Percentiles rank a stretch among this genome's conserved stretches.
phyloP scores from a whole-genome alignment of 1,284 basidiomycete genomes.

The Marasmius fiardii region DNA sequence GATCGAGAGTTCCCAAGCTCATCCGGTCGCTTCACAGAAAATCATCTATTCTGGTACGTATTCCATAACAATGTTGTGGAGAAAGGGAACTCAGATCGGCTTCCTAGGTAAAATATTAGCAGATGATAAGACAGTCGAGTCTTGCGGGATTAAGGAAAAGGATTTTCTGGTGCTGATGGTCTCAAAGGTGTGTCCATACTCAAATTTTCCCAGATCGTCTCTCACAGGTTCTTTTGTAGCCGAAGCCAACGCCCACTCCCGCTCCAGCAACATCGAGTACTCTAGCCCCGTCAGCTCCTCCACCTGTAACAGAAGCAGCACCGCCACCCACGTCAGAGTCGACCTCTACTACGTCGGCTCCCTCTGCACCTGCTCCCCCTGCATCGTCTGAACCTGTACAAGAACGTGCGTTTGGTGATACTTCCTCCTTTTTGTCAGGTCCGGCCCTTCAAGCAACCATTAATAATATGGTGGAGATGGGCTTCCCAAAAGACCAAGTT shows the following conservation, averaged over 20 bases:
- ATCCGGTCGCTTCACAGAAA: conserved; percentile 79
- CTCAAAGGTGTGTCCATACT: conserved; percentile 69
- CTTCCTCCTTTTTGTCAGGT: conserved; percentile 70
- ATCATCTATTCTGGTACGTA: conserved; percentile 88
- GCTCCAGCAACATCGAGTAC: conserved; percentile 25
- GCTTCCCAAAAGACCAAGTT: conserved; percentile 87
- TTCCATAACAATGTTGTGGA: conserved; percentile 9
- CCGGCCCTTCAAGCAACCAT: conserved; percentile 73
- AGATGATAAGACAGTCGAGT: conserved; percentile 87
- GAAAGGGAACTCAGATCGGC: neutral
- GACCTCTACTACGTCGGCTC: conserved; percentile 33
- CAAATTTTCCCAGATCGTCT: conserved; percentile 3
- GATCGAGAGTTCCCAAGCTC: conserved; percentile 78
- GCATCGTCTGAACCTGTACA: conserved; percentile 26
- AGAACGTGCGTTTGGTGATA: conserved; percentile 41
- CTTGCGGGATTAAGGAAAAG: conserved; percentile 95
- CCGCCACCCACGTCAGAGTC: conserved; percentile 34
- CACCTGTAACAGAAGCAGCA: conserved; percentile 12
- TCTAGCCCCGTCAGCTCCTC: conserved; percentile 17
- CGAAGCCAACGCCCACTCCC: conserved; percentile 51
- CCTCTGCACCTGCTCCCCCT: conserved; percentile 33
- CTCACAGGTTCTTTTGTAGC: conserved; percentile 31
- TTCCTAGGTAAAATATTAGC: conserved; percentile 84
- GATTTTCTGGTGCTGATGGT: conserved; percentile 99
- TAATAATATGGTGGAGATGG: conserved; percentile 90